phyloP scores from a whole-genome alignment of 1,284 basidiomycete species.

The Singerocomus rubriflavus region DNA sequence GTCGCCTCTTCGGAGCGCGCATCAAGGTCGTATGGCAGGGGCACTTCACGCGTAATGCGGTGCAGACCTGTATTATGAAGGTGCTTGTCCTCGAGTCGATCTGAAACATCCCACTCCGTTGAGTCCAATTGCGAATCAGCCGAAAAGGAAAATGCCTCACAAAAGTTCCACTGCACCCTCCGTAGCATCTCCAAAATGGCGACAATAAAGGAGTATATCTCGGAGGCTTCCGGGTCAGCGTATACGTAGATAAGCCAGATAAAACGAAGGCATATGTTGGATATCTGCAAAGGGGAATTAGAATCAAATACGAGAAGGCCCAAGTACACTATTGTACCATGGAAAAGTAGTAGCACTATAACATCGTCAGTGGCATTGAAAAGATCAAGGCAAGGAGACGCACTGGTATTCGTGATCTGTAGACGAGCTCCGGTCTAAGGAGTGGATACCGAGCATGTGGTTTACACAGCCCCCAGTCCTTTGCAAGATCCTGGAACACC shows the following conservation, averaged over 20 bases:
- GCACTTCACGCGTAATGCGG: conserved; percentile 73
- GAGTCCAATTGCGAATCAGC: background rate
- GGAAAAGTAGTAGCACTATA: conserved; percentile 72
- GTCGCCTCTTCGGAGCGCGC: conserved; percentile 5
- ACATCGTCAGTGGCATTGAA: conserved; percentile 1
- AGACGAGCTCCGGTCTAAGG: conserved; percentile 75
- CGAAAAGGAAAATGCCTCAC: conserved; percentile 41
- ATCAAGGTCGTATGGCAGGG: conserved; percentile 68
- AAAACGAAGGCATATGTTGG: conserved; percentile 77
- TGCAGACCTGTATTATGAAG: conserved; percentile 80
- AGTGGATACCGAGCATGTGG: conserved; percentile 57
- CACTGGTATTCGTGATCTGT: conserved; percentile 57
- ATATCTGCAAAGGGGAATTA: conserved; percentile 41
- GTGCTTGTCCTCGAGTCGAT: conserved; percentile 85
- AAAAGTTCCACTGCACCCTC: conserved; percentile 91
- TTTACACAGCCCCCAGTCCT: conserved; percentile 82
- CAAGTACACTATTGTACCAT: conserved; percentile 46
- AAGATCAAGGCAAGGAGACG: conserved; percentile 27
- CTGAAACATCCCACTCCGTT: conserved; percentile 33
- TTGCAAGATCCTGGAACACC: conserved; percentile 58
- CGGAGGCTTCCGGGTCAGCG: conserved; percentile 43
- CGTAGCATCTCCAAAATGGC: conserved; percentile 78
- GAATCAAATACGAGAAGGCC: background rate
- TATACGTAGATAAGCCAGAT: conserved; percentile 83
- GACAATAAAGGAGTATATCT: conserved; percentile 65